Percentiles rank a stretch among this genome's conserved stretches.
Conservation (phyloP, 2,329 filamentous ascomycete species). For the Curvularia sp. region DNA sequence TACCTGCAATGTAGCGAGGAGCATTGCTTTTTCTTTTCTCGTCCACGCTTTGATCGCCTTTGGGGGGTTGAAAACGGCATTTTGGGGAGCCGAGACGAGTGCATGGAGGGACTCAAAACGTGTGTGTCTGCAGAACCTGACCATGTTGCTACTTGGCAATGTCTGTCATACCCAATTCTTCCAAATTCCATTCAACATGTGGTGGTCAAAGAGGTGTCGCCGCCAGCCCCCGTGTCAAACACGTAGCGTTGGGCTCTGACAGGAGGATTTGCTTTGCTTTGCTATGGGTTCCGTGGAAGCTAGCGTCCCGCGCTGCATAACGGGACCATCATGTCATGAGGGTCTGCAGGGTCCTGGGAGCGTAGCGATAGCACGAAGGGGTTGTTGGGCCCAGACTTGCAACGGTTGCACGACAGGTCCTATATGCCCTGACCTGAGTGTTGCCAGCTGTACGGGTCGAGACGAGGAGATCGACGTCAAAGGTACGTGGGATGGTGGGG, state of each 20-base stretch:
- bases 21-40: too few relatives aligned
- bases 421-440: not conserved
- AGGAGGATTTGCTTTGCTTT: not conserved
- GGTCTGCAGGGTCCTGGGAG: not conserved
- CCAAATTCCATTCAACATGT: not conserved
- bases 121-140: not conserved
- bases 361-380: not conserved
- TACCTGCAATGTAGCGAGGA: too few relatives aligned
- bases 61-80: too few relatives aligned
- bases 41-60: too few relatives aligned
- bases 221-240: not conserved
- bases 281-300: not conserved
- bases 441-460: not conserved
- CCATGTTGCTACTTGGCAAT: too few relatives aligned
- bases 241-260: not conserved
- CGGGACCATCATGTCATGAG: not conserved
- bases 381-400: not conserved
- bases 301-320: not conserved
- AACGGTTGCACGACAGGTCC: not conserved
- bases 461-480: not conserved
- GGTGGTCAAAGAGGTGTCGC: not conserved
- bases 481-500: not conserved
- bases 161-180: not conserved
- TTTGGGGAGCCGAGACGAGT: too few relatives aligned
- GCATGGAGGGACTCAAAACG: not conserved